phyloP scores from a whole-genome alignment of 371 early-diverging fungal species.

The Apophysomyces ossiformis region DNA sequence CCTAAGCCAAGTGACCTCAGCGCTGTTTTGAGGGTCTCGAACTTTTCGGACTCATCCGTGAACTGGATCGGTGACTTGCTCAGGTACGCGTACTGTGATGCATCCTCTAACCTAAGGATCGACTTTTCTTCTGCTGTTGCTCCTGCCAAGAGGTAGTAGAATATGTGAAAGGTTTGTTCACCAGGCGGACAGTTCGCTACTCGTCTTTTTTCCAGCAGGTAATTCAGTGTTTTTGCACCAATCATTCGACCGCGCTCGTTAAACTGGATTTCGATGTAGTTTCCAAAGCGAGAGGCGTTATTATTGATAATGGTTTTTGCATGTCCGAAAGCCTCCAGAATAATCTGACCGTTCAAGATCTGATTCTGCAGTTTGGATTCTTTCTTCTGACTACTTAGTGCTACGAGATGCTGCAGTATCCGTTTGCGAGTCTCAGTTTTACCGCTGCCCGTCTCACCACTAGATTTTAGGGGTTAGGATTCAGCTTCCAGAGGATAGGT shows the following conservation, averaged over 20 bases:
- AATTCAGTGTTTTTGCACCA: slow-evolving; percentile 90
- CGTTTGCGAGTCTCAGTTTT: slow-evolving; percentile 77
- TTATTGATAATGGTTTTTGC: slow-evolving; percentile 73
- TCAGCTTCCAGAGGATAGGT: slow-evolving; percentile 31
- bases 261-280: slow-evolving; percentile 92
- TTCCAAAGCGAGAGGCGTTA: slow-evolving; percentile 92
- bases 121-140: slow-evolving; percentile 42
- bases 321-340: slow-evolving; percentile 92
- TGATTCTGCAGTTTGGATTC: slow-evolving; percentile 81
- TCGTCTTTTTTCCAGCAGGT: slow-evolving; percentile 88
- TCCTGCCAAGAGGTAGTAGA: slow-evolving; percentile 81
- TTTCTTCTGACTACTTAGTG: slow-evolving; percentile 78
- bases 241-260: slow-evolving; percentile 86
- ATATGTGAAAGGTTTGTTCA: slow-evolving; percentile 92
- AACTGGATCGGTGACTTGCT: slow-evolving; percentile 30
- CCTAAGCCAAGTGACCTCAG: slow-evolving; percentile 82
- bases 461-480: slow-evolving; percentile 53
- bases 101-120: slow-evolving; percentile 38
- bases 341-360: slow-evolving; percentile 69
- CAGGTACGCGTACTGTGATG: slow-evolving; percentile 35
- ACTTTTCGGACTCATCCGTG: slow-evolving; percentile 58
- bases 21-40: slow-evolving; percentile 68
- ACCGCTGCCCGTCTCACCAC: slow-evolving; percentile 92
- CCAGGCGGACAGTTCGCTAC: slow-evolving; percentile 57
- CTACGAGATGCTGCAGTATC: slow-evolving; percentile 71